Base-by-base conservation (phyloP, 495 filamentous ascomycete genomes). In the Parachaetomium inaequale region DNA sequence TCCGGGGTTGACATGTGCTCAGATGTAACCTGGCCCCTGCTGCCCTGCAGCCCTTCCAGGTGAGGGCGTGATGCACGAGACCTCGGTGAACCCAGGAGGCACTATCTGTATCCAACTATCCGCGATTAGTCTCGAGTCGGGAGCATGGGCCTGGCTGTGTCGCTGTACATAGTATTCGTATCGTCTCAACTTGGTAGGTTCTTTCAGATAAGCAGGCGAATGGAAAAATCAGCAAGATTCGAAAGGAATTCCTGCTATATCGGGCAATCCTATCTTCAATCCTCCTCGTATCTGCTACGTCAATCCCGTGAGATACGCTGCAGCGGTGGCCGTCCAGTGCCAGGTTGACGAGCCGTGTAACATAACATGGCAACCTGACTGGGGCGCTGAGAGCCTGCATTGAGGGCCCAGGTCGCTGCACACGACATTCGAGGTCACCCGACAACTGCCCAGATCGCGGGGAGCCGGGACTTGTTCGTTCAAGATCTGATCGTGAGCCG, bases 261-360 rank as follows among this genome's bases (percentile, higher is more conserved):
- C n/a, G n/a, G n/a, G n/a, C n/a, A n/a, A n/a, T n/a, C n/a, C n/a
- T n/a, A n/a, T n/a, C n/a, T n/a, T 46, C 19, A 11, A 23, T 46
- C 43, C 43, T 46, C 21, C 43, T 40, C 36, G 43, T 46, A 46
- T 46, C 19, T 25, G 7, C 43, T 46, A 10, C 36, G 17, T 46
- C 43, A 46, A 21, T 21, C 21, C 43, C 19, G 8, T 8, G 43
- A 21, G 19, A 46, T 2, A 11, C 6, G 10, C 43, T 11, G 11
- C 19, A 11, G 7, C 42, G 17, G 4, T 19, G 10, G n/a, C n/a
- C 8, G 17, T 7, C 17, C 42, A 6, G 8, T 11, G 3, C 19
- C 42, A 45, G 19, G 42, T 23, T n/a, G n/a, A 45, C 42, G 19
- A 28, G 55, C 23, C 55, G 55, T 57, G 55, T 57, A 57, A 57